Evolutionary conservation across 1,284 basidiomycete species (phyloP), one percentile per base, ranked within the genome.

Genomic region (Cryptococcus sp.): DNA sequence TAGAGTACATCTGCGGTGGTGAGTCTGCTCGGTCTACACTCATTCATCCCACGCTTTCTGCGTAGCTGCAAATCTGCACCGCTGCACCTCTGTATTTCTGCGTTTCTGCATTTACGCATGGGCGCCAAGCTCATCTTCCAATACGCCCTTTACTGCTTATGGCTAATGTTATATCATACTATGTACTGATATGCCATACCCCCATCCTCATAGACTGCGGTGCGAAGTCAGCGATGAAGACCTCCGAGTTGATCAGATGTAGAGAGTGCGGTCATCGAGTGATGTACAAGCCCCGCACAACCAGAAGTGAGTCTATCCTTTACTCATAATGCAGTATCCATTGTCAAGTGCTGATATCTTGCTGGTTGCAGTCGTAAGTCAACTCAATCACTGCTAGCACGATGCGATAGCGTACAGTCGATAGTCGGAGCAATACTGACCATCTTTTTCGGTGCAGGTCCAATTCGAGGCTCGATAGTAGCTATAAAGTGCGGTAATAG

Each of bases 261-360:
- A 85, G 90, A 70, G 93, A 98, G 77, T 99, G 95, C 74, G 95
- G 95, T 2, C 95, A 97, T 78, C 87, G 95, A 64, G 94, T 99
- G 77, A 96, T 99, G 92, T 98, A 97, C 83, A 99, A 99, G 82
- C 96, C 96, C 80, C 83, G 95, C 70, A 97, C 94, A 20, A 91
- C 87, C 76, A 84, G 92, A 82, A 96, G 95, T 98, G 75, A 77
- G 91, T 87, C n/a, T 31, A 35, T 20, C 47, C 31, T 13, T 11
- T 16, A 45, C 15, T n/a, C n/a, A 50, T 16, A 20, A n/a, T 10
- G 17, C 11, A 4, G n/a, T 45, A 4, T 16, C n/a, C 27, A 41
- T 42, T 7, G 35, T 23, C 27, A 16, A 49, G 22, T 23, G 8
- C 35, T 49, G 15, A 47, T 53, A 20, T 35, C 23, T 5, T 35